Evolutionary conservation across 176 grass and related monocot genomes (phyloP).

Genomic region (Thinopyrum elongatum): DNA sequence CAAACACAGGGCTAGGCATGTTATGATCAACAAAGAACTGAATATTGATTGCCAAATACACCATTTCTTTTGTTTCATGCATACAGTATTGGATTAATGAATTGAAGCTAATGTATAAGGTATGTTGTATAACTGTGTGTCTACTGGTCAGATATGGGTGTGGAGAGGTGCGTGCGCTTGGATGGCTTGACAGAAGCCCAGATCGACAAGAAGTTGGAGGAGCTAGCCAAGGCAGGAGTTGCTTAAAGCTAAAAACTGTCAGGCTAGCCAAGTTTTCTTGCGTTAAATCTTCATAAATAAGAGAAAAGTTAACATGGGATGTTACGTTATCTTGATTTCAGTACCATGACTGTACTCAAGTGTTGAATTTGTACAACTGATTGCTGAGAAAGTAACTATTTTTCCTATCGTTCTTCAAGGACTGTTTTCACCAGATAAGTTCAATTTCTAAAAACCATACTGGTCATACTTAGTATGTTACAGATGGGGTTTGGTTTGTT

Average conservation of each 20-base stretch:
- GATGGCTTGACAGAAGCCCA: slow-evolving; percentile 59
- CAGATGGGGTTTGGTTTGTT: neutral
- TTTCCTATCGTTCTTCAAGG: neutral
- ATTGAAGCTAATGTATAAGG: neutral
- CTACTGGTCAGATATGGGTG: slow-evolving; percentile 53
- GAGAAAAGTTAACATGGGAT: neutral
- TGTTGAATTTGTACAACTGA: neutral
- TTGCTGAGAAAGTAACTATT: neutral
- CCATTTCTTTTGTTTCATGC: neutral
- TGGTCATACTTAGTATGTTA: neutral
- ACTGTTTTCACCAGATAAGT: neutral
- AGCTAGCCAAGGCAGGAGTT: slow-evolving; percentile 44
- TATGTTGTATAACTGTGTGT: neutral
- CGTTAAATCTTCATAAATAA: slow-evolving; percentile 29
- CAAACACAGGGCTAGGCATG: neutral
- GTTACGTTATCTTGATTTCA: slow-evolving; percentile 1
- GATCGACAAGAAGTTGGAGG: slow-evolving; percentile 73
- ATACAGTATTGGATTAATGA: neutral
- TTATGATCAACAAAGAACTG: neutral
- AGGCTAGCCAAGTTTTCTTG: neutral
- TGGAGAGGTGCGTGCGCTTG: slow-evolving; percentile 67
- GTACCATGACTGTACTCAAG: neutral
- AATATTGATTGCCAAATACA: neutral
- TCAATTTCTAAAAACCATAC: neutral
- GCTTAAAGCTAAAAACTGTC: slow-evolving; percentile 16